Evolutionary conservation across 768 basidiomycete species (phyloP), one percentile per base, ranked within the genome.

Genomic region (Russula virescens): DNA sequence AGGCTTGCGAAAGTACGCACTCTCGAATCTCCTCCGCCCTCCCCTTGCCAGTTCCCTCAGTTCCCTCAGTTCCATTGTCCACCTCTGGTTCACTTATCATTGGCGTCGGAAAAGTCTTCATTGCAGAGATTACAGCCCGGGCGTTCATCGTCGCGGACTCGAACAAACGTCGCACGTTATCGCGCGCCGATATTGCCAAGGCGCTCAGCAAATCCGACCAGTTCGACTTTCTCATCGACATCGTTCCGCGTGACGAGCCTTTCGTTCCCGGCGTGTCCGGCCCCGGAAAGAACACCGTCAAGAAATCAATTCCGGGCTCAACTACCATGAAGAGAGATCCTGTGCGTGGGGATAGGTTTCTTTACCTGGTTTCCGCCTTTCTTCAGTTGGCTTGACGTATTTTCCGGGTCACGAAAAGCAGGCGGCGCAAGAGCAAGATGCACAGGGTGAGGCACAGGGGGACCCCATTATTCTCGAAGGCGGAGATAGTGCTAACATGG

Each of bases 171-270:
- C 88, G 94, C n/a, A 98, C 95, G 2, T 80, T 98, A 21, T 94
- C 93, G 11, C 86, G 93, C 51, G 86, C 91, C 14, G 95, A 98
- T 75, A 94, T 99, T 57, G 89, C 94, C 7, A 91, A 93, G 70
- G 96, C 95, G 0, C 81, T 97, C 63, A 84, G 85, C 69, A 93
- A 94, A 74, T 90, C 89, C 5, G 96, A 98, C 76, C 94, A 95
- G 73, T 98, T 98, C 69, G 96, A 98, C 76, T 98, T 98, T 71
- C 78, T 98, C 61, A 96, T 98, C 72, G 96, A 98, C 74, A 93
- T 97, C 61, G 88, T 96, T 1, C 95, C 95, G 0, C 79, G 94
- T 47, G 95, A 96, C 62, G 90, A 92, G 62, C 72, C 71, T 3
- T 70, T 72, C 40, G 67, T 68, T 7, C 67, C 67, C 7, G 68